phyloP scores from a whole-genome alignment of 1,284 basidiomycete species.

The Ganoderma leucocontextum region DNA sequence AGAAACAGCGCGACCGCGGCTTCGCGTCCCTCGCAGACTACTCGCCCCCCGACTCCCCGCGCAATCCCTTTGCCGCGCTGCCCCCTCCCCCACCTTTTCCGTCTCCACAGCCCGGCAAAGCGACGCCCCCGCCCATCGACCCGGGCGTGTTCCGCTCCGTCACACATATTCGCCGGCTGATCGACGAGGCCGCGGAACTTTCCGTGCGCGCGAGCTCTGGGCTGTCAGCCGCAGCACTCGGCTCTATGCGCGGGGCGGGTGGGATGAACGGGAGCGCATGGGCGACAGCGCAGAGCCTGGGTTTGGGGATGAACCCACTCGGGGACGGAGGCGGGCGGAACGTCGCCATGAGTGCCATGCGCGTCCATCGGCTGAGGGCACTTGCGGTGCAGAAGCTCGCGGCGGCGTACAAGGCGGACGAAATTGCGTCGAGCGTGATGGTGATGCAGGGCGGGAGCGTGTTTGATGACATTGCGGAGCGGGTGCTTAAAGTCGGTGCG shows the following conservation, averaged over 20 bases:
- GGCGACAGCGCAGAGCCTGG: constrained; percentile 64
- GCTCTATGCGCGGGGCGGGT: constrained; percentile 59
- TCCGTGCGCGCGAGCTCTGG: constrained; percentile 84
- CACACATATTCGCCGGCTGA: constrained; percentile 73
- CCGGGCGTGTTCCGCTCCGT: constrained; percentile 83
- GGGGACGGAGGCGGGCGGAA: constrained; percentile 66
- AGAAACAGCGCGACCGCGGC: constrained; percentile 46
- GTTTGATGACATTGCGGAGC: constrained; percentile 85
- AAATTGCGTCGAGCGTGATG: constrained; percentile 89
- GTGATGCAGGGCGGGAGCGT: constrained; percentile 90
- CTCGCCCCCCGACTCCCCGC: constrained; percentile 63
- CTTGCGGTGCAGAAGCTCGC: constrained; percentile 86
- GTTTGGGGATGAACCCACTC: constrained; percentile 64
- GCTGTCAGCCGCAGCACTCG: constrained; percentile 73
- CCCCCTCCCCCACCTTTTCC: constrained; percentile 56
- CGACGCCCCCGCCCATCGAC: constrained; percentile 83
- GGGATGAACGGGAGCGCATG: constrained; percentile 54
- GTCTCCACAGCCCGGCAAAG: constrained; percentile 61
- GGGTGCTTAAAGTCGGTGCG: constrained; percentile 78
- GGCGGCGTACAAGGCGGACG: constrained; percentile 81
- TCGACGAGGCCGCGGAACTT: constrained; percentile 85
- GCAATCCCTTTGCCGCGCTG: constrained; percentile 46
- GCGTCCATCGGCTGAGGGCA: constrained; percentile 76
- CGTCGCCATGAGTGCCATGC: constrained; percentile 82
- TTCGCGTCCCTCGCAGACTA: constrained; percentile 55